phyloP scores from a whole-genome alignment of 169 alveolate species.

The Eimeria falciformis region DNA sequence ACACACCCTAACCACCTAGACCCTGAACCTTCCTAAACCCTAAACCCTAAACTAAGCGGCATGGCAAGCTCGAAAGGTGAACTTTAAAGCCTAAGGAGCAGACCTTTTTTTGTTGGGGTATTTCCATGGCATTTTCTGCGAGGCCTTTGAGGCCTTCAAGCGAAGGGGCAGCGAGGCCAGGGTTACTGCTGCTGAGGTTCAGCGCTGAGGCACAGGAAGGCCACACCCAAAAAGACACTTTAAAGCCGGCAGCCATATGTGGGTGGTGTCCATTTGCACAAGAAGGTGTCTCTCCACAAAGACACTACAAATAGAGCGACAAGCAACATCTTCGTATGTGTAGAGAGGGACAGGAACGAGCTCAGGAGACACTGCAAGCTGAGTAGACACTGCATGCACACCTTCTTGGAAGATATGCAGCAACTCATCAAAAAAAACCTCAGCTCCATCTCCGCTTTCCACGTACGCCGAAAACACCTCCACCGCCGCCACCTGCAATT shows the following conservation, averaged over 20 bases:
- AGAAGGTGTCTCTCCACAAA: too few species aligned
- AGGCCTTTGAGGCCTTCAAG: slow-evolving; percentile 65
- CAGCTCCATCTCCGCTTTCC: slow-evolving; percentile 31
- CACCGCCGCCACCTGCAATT: slow-evolving; percentile 66
- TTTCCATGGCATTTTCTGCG: slow-evolving; percentile 57
- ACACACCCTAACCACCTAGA: not conserved
- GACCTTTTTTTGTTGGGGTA: slow-evolving; percentile 53
- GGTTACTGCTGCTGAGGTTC: not conserved
- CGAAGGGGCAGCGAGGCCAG: slow-evolving; percentile 24
- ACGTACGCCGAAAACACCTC: slow-evolving; percentile 57
- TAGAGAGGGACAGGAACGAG: too few species aligned
- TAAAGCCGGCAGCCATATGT: too few species aligned
- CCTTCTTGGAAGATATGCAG: slow-evolving; percentile 67
- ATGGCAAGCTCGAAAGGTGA: not conserved
- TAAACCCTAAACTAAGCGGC: not conserved
- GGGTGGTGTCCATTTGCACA: too few species aligned
- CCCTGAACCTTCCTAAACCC: slow-evolving; percentile 4
- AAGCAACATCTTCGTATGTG: too few species aligned
- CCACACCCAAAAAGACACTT: too few species aligned
- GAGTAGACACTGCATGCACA: slow-evolving; percentile 10
- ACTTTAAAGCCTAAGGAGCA: slow-evolving; percentile 35
- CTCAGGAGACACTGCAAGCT: not conserved
- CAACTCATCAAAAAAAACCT: slow-evolving; percentile 51
- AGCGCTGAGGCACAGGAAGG: too few species aligned
- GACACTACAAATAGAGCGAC: too few species aligned